Evolutionary conservation across 176 grass and related monocot genomes (phyloP).

Genomic region (Ampelocalamus luodianensis): DNA sequence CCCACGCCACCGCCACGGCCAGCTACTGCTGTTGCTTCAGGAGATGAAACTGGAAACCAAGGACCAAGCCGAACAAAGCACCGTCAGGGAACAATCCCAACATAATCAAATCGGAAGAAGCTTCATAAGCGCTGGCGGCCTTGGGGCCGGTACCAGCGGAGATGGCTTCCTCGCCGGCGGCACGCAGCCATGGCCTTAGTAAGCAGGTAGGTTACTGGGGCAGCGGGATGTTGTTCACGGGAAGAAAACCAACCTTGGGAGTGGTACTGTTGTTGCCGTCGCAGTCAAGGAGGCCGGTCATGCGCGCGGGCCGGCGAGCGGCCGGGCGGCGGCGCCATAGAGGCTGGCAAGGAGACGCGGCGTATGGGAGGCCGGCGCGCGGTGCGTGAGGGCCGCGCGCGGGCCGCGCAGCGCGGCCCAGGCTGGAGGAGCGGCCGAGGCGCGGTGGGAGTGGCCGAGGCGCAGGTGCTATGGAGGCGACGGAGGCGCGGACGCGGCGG

Average conservation of each 20-base stretch:
- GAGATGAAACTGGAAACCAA: constrained; percentile 63
- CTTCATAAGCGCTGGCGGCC: not conserved
- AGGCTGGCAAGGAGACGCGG: no score
- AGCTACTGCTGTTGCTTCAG: constrained; percentile 77
- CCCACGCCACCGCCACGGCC: constrained; percentile 25
- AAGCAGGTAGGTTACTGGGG: not conserved
- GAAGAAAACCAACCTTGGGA: constrained; percentile 44
- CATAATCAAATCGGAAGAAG: not conserved
- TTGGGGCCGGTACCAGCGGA: constrained; percentile 6
- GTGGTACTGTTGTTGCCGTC: not conserved
- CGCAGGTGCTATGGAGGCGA: no score
- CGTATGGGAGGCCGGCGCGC: no score
- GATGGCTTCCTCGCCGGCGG: constrained; percentile 14
- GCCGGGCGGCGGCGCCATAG: no score
- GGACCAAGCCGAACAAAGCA: not conserved
- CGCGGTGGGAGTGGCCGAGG: no score
- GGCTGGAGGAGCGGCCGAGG: no score
- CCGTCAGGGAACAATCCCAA: not conserved
- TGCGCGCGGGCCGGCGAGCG: constrained; percentile 11
- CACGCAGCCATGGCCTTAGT: not conserved
- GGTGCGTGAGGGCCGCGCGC: no score
- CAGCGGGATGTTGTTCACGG: constrained; percentile 29
- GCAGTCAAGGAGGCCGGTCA: constrained; percentile 36
- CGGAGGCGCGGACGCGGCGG: no score
- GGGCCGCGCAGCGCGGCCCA: no score